phyloP scores from a whole-genome alignment of 139 green algal species.

The Chlamydomonas asymmetrica region DNA sequence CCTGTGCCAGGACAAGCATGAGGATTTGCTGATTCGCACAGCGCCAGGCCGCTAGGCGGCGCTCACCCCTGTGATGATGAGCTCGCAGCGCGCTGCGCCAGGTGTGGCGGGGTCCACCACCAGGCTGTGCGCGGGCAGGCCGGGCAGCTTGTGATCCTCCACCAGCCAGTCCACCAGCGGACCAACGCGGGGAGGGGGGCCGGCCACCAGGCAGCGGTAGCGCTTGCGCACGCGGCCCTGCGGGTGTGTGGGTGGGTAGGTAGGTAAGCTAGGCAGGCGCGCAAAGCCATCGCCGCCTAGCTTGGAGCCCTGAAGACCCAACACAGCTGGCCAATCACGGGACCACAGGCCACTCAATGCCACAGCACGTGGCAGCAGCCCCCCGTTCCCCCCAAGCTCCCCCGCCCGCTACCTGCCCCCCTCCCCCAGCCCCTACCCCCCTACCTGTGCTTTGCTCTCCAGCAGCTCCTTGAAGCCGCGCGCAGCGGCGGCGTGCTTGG shows the following conservation, averaged over 20 bases:
- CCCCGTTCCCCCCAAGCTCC: not conserved
- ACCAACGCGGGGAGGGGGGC: slow-evolving; percentile 14
- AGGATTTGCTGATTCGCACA: no score
- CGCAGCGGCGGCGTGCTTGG: slow-evolving; percentile 48
- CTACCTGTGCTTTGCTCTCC: slow-evolving; percentile 2
- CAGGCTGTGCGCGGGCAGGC: no score
- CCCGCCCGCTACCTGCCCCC: not conserved
- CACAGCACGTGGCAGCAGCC: not conserved
- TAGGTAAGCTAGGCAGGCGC: not conserved
- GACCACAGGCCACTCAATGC: no score
- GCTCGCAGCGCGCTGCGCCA: no score
- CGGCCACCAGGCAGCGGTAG: slow-evolving; percentile 23
- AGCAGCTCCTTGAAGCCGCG: slow-evolving; percentile 59
- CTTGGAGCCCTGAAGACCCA: not conserved
- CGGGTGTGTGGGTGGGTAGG: not conserved
- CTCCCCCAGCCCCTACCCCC: not conserved
- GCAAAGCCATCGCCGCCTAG: not conserved
- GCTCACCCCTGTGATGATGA: no score
- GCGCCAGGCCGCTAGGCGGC: no score
- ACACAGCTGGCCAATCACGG: not conserved
- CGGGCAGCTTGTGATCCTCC: no score
- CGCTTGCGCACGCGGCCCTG: slow-evolving; percentile 27
- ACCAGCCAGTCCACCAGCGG: slow-evolving; percentile 55
- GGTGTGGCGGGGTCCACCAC: no score
- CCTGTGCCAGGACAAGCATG: no score